A percentile compares a stretch with the other conserved stretches of the same genome.
Conservation (phyloP, 345 rosid genomes). For the Mallotus nudiflorus region DNA sequence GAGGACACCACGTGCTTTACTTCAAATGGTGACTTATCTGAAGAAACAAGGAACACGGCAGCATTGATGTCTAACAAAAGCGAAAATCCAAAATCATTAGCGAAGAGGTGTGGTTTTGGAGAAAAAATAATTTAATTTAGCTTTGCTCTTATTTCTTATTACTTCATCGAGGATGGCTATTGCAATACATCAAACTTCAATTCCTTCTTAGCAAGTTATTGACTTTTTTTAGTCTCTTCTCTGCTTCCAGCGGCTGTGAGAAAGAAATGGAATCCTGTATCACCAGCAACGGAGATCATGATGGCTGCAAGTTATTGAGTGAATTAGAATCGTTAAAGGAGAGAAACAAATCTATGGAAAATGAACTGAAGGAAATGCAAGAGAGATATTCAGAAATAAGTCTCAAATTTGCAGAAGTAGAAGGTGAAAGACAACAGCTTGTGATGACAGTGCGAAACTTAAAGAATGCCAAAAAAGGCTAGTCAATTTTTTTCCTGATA, state of each 20-base stretch:
- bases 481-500: conserved; percentile 25
- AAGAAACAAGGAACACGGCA: conserved; percentile 15
- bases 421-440: conserved; percentile 91
- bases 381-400: conserved; percentile 89
- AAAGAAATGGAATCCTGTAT: conserved; percentile 21
- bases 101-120: conserved; percentile 40
- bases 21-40: conserved; percentile 14
- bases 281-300: conserved; percentile 8
- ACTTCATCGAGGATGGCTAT: not conserved
- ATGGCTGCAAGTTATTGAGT: conserved; percentile 25
- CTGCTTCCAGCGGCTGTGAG: conserved; percentile 26
- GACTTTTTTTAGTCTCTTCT: conserved; percentile 2
- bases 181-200: not conserved
- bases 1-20: conserved; percentile 18
- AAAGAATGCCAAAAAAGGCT: conserved; percentile 66
- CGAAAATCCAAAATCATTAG: conserved; percentile 18
- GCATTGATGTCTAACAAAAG: conserved; percentile 21
- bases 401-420: conserved; percentile 89
- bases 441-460: conserved; percentile 80
- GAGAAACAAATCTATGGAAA: conserved; percentile 70
- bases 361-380: conserved; percentile 90
- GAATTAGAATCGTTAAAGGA: conserved; percentile 55
- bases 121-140: not conserved
- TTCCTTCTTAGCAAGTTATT: not conserved
- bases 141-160: not conserved